These are phyloP conservation scores for Exophiala xenobiotica DNA, from an alignment of 2,329 filamentous ascomycete genomes.

Conservation along the genomic window DNA sequence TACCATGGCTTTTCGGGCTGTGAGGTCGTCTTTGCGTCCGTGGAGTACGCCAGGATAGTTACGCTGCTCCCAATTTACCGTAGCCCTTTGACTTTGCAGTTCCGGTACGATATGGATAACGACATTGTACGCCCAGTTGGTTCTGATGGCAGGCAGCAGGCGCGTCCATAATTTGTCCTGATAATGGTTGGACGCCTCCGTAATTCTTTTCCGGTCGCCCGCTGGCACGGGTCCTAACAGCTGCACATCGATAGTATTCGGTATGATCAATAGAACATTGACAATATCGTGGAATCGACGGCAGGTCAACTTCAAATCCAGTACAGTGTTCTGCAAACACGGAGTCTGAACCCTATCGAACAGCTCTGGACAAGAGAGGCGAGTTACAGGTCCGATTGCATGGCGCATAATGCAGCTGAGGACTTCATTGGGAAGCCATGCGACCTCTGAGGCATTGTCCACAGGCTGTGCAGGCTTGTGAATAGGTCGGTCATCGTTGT, in stretches of 20 bases:
- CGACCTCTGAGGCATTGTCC: too few species aligned
- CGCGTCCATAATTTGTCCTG: background rate
- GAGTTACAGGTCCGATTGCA: too few species aligned
- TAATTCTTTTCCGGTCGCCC: background rate
- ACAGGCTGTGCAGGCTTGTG: too few species aligned
- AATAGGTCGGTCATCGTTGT: too few species aligned
- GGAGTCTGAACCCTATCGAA: too few species aligned
- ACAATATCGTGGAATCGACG: slow-evolving; percentile 3
- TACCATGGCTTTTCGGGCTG: slow-evolving; percentile 4
- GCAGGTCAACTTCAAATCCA: background rate
- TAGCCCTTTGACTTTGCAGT: background rate
- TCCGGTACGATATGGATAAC: slow-evolving; percentile 8
- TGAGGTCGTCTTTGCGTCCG: background rate
- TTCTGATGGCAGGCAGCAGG: background rate
- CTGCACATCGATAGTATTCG: background rate
- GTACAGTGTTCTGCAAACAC: background rate
- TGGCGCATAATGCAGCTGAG: too few species aligned
- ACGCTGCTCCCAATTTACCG: background rate
- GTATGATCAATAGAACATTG: background rate
- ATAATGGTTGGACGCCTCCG: slow-evolving; percentile 1
- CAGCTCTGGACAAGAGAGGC: too few species aligned
- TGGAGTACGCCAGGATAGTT: background rate
- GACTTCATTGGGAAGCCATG: too few species aligned
- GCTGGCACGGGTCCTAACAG: background rate
- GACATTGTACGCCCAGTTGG: background rate